Evolutionary conservation across 129 eudicot species (phyloP).

Genomic region (Rutidosis leptorrhynchoides): DNA sequence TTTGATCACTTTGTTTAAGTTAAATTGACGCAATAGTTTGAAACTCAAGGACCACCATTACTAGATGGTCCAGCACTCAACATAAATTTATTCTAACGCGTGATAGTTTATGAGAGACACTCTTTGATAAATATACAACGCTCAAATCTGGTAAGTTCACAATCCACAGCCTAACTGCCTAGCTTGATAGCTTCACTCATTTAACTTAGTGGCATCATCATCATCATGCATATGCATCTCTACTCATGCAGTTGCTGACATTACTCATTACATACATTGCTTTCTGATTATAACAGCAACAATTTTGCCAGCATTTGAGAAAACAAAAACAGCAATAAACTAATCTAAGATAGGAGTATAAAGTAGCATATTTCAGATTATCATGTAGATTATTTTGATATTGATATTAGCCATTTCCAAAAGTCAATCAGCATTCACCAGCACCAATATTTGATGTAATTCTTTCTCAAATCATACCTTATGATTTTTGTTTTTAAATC

Average conservation of each 20-base stretch:
- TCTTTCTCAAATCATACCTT: slow-evolving; percentile 3
- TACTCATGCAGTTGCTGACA: not conserved
- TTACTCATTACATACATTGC: not conserved
- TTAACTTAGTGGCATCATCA: not conserved
- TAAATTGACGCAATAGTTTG: too few species aligned
- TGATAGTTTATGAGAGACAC: too few species aligned
- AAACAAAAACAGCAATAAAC: not conserved
- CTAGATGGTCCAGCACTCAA: not conserved
- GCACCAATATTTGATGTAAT: not conserved
- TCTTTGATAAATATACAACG: too few species aligned
- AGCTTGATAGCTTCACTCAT: not conserved
- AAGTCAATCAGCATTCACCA: not conserved
- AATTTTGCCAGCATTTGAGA: not conserved
- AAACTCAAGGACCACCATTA: not conserved
- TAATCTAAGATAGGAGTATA: not conserved
- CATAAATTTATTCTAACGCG: not conserved
- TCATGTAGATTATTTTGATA: not conserved
- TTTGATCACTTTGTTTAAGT: too few species aligned
- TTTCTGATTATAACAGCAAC: not conserved
- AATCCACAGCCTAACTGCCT: not conserved
- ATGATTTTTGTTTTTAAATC: not conserved
- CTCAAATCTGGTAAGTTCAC: not conserved
- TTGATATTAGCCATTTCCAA: slow-evolving; percentile 1
- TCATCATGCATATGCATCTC: not conserved
- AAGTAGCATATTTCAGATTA: not conserved